A percentile compares a stretch with the other conserved stretches of the same genome.
phyloP scores from a whole-genome alignment of 2,329 filamentous ascomycete species.

The Fusarium illudens region DNA sequence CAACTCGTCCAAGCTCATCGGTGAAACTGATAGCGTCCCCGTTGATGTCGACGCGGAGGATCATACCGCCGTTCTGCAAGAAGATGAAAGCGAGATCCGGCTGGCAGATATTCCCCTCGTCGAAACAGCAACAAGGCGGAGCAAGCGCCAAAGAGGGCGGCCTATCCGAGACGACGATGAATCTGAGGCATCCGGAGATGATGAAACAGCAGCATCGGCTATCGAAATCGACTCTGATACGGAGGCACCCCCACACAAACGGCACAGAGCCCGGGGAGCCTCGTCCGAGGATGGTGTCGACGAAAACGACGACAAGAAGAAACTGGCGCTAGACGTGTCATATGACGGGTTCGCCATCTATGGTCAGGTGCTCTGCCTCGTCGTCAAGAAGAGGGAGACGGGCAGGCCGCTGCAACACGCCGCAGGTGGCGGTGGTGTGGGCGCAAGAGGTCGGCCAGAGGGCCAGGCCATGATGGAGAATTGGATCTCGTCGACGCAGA shows the following conservation, averaged over 20 bases:
- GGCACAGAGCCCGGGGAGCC: conserved; percentile 47
- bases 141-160: conserved; percentile 44
- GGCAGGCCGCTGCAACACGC: conserved; percentile 52
- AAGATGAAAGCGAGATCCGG: conserved; percentile 51
- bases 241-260: conserved; percentile 57
- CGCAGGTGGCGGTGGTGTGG: conserved; percentile 40
- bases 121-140: conserved; percentile 27
- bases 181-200: conserved; percentile 44
- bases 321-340: conserved; percentile 81
- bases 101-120: conserved; percentile 49
- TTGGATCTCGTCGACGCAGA: conserved; percentile 84
- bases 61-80: conserved; percentile 52
- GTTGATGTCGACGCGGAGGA: conserved; percentile 60
- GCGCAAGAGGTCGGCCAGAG: conserved; percentile 42
- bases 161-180: conserved; percentile 45
- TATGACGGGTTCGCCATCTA: conserved; percentile 98
- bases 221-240: conserved; percentile 52
- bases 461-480: conserved; percentile 82
- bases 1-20: conserved; percentile 70
- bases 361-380: conserved; percentile 88
- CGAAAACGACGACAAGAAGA: conserved; percentile 82
- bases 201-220: conserved; percentile 46
- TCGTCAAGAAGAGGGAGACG: conserved; percentile 79
- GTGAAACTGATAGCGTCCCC: conserved; percentile 62
- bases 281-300: conserved; percentile 43